Evolutionary conservation across 306 rosid species (phyloP), one percentile per base, ranked within the genome.

Genomic region (Vachellia collinsii): DNA sequence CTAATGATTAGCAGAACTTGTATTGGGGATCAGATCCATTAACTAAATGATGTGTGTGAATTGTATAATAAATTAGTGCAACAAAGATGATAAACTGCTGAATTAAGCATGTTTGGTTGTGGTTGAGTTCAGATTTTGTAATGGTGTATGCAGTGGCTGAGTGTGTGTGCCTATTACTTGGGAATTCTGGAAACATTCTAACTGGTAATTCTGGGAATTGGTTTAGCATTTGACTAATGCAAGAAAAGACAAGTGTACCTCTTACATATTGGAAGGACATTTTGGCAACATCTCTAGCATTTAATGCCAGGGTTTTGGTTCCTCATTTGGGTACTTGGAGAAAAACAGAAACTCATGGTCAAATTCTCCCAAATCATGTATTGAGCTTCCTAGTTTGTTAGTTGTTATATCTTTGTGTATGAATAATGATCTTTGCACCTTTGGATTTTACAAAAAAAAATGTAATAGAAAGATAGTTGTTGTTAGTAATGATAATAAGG

Each of bases 181-280:
- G 67, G 34, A 51, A 67, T 8, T 38, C 41, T 50, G 39, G 51
- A 69, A n/a, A 11, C 16, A 10, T 43, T 42, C 43, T 68, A 41
- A 23, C 36, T 34, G 22, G 25, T 44, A 70, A 13, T 70, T 22
- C 41, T 70, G 56, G 58, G 7, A 69, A 43, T 46, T 13, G 7
- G 16, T 34, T 47, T 47, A 34, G 25, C 62, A 43, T 70, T 43
- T 3, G 2, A 44, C 20, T 43, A 6, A 23, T 4, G 53, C 14
- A 34, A 70, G 56, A 70, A 6, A 6, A 11, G 38, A 44, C 54
- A 44, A 43, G 14, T 25, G 42, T 9, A 1, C 36, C 54, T 44
- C 51, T 44, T 38, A 47, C 75, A 47, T 71, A 42, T 71, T 71
- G 38, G 56, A 70, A 23, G 56, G 75, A 44, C 58, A 44, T 46